phyloP scores from a whole-genome alignment of 495 filamentous ascomycete genomes.

The Saxophila tyrrhenica region DNA sequence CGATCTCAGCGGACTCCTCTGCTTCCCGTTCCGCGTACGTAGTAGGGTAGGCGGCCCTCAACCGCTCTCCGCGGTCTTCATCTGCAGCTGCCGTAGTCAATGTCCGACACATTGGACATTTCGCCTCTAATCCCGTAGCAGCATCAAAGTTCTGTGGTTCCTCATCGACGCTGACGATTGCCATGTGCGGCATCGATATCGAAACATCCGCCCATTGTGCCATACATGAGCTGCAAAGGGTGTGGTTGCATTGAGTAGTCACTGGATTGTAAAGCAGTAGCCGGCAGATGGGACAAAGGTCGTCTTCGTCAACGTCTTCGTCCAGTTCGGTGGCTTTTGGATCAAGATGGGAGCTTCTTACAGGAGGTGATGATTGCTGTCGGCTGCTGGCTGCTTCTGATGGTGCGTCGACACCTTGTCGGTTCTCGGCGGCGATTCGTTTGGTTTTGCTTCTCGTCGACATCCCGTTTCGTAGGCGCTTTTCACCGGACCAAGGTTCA shows the following conservation, averaged over 20 bases:
- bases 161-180: slow-evolving; percentile 17
- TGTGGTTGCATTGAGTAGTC: slow-evolving; percentile 19
- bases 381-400: too few species aligned
- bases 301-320: slow-evolving; percentile 12
- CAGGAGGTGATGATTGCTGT: too few species aligned
- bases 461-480: too few species aligned
- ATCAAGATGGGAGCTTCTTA: too few species aligned
- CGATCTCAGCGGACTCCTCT: slow-evolving; percentile 12
- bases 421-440: too few species aligned
- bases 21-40: slow-evolving; percentile 14
- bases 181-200: slow-evolving; percentile 9
- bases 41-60: slow-evolving; percentile 13
- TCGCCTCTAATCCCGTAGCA: slow-evolving; percentile 12
- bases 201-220: slow-evolving; percentile 21
- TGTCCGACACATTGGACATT: slow-evolving; percentile 26
- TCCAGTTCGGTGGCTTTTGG: too few species aligned
- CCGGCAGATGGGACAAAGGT: slow-evolving; percentile 24
- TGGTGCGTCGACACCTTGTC: too few species aligned
- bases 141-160: slow-evolving; percentile 14
- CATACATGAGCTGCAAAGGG: slow-evolving; percentile 23
- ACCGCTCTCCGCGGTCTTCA: background rate
- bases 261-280: slow-evolving; percentile 23
- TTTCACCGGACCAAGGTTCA: too few species aligned
- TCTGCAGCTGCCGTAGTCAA: slow-evolving; percentile 14
- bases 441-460: too few species aligned